Conservation (phyloP, 169 alveolate genomes). For the Fabrea salina region DNA sequence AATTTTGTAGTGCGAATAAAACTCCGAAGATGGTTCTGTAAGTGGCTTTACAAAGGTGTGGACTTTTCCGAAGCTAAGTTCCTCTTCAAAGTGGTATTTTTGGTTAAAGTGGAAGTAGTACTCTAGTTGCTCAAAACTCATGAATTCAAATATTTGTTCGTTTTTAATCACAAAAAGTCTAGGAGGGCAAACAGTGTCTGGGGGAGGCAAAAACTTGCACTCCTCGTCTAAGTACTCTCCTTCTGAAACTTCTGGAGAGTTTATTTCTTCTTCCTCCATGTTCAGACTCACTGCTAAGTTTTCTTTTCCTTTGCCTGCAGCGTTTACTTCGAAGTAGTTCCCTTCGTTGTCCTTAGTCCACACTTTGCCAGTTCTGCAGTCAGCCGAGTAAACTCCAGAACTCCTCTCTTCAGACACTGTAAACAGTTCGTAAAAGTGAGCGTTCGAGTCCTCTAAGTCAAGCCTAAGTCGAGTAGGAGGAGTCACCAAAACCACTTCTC, state of each 20-base stretch:
- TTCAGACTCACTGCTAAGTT: slow-evolving; percentile 3
- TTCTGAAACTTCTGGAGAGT: slow-evolving; percentile 59
- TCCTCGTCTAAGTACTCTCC: slow-evolving; percentile 73
- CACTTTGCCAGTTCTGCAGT: slow-evolving; percentile 56
- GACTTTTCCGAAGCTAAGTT: neutral
- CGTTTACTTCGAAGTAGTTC: slow-evolving; percentile 54
- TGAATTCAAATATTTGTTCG: slow-evolving; percentile 46
- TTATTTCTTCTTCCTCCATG: slow-evolving; percentile 45
- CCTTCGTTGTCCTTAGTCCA: slow-evolving; percentile 85
- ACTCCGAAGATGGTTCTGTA: neutral
- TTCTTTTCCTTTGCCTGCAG: slow-evolving; percentile 14
- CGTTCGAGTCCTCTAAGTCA: slow-evolving; percentile 65
- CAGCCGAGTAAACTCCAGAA: slow-evolving; percentile 79
- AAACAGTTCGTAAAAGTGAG: slow-evolving; percentile 75
- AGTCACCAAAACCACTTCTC: slow-evolving; percentile 78
- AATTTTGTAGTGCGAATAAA: neutral
- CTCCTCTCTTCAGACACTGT: slow-evolving; percentile 78
- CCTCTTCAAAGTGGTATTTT: neutral
- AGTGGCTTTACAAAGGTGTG: neutral
- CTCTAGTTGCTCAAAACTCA: slow-evolving; percentile 41
- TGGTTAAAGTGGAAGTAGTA: slow-evolving; percentile 30
- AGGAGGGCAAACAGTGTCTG: slow-evolving; percentile 66
- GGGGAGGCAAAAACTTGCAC: slow-evolving; percentile 72
- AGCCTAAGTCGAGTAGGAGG: slow-evolving; percentile 74
- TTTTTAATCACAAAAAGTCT: slow-evolving; percentile 57